Percentiles rank a stretch among this genome's conserved stretches.
phyloP scores from a whole-genome alignment of 2,329 filamentous ascomycete genomes.

The Fusarium decemcellulare region DNA sequence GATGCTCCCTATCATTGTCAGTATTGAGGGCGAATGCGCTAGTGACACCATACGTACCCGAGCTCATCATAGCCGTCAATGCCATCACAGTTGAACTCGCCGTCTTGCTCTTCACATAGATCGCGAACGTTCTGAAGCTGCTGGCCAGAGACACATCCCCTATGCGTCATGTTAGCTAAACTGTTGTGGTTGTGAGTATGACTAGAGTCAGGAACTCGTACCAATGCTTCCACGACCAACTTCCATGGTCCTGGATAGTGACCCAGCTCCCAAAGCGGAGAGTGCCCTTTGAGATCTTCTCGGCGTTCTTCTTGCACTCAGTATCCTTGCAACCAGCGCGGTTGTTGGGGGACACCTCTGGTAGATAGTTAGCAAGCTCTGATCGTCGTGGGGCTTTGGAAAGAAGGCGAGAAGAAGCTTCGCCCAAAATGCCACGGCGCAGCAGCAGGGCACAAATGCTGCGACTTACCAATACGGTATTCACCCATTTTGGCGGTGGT shows the following conservation, averaged over 20 bases:
- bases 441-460: not conserved
- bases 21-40: not conserved
- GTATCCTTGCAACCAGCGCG: slow-evolving; percentile 82
- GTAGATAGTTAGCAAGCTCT: slow-evolving; percentile 28
- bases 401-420: not conserved
- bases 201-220: slow-evolving; percentile 58
- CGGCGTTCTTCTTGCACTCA: slow-evolving; percentile 77
- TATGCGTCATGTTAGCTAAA: slow-evolving; percentile 52
- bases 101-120: slow-evolving; percentile 62
- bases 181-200: not conserved
- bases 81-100: slow-evolving; percentile 71
- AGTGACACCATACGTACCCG: slow-evolving; percentile 53
- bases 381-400: slow-evolving; percentile 9
- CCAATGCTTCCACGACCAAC: slow-evolving; percentile 91
- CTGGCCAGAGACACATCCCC: slow-evolving; percentile 90
- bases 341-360: slow-evolving; percentile 79
- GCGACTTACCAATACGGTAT: slow-evolving; percentile 62
- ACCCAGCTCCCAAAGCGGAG: slow-evolving; percentile 84
- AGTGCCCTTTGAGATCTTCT: slow-evolving; percentile 85
- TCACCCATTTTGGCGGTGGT: slow-evolving; percentile 56
- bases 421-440: slow-evolving; percentile 8
- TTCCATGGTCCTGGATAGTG: slow-evolving; percentile 70
- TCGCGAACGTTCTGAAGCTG: slow-evolving; percentile 78
- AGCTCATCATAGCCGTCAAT: slow-evolving; percentile 89
- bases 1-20: slow-evolving; percentile 57